Evolutionary conservation across 306 rosid species (phyloP).

Genomic region (Hippophae tibetana): DNA sequence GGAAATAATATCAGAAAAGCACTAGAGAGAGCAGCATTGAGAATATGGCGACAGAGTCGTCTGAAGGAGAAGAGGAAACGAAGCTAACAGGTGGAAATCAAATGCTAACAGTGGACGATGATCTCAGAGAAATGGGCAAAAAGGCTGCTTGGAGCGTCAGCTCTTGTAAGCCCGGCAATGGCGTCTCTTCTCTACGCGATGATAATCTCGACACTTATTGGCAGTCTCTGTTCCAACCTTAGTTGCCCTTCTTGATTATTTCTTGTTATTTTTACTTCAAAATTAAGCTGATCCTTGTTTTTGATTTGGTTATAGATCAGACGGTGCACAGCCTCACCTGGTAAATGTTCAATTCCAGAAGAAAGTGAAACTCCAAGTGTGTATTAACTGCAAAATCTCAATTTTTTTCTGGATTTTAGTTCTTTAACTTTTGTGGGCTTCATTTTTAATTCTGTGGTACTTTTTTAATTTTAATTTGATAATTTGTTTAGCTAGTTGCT

Average conservation of each 20-base stretch:
- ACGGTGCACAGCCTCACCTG: slow-evolving; percentile 88
- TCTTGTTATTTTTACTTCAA: not conserved
- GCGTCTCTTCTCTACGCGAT: slow-evolving; percentile 74
- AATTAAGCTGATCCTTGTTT: not conserved
- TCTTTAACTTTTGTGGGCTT: not conserved
- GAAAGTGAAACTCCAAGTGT: slow-evolving; percentile 78
- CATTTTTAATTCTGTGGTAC: not conserved
- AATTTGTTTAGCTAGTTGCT: slow-evolving; percentile 47
- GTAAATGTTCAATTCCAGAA: slow-evolving; percentile 87
- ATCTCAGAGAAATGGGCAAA: slow-evolving; percentile 82
- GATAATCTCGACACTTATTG: slow-evolving; percentile 75
- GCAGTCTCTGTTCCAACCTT: slow-evolving; percentile 39
- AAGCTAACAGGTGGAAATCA: slow-evolving; percentile 58
- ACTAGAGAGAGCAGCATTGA: not conserved
- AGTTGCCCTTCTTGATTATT: not conserved
- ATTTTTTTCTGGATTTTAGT: not conserved
- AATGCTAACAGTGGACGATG: slow-evolving; percentile 39
- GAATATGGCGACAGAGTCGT: slow-evolving; percentile 77
- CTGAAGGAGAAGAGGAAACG: slow-evolving; percentile 81
- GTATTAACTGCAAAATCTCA: not conserved
- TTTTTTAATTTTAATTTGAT: not conserved
- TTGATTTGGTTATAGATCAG: slow-evolving; percentile 49
- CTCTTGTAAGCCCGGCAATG: slow-evolving; percentile 91
- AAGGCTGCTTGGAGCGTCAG: slow-evolving; percentile 96
- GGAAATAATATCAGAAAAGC: too few relatives aligned